These are phyloP conservation scores for Xylaria sp. DNA, from an alignment of 2,329 filamentous ascomycete genomes.

Conservation along the genomic window DNA sequence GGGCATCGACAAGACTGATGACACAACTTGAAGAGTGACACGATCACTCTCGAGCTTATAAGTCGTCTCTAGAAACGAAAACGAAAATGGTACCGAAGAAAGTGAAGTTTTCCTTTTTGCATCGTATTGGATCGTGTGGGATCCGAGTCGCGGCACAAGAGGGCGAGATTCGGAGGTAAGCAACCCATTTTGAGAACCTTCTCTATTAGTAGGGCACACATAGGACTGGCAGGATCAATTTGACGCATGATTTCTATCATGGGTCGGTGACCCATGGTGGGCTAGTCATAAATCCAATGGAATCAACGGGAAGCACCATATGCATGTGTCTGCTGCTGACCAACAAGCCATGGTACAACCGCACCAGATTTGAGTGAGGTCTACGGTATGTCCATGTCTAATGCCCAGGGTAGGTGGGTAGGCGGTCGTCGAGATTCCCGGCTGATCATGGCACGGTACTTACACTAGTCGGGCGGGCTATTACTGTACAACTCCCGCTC, in stretches of 20 bases:
- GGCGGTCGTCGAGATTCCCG: neutral
- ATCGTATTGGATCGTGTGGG: no score
- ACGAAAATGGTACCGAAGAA: neutral
- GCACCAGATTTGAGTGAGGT: neutral
- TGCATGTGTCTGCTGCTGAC: conserved; percentile 19
- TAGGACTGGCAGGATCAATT: conserved; percentile 8
- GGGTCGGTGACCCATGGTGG: conserved; percentile 19
- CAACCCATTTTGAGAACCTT: conserved; percentile 8
- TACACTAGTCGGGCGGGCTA: conserved; percentile 1
- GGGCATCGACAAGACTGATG: neutral
- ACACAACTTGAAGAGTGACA: neutral
- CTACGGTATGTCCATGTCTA: neutral
- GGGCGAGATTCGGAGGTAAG: neutral
- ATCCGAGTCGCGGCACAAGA: no score
- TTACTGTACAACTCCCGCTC: conserved; percentile 6
- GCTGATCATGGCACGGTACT: conserved; percentile 9
- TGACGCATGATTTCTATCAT: conserved; percentile 13
- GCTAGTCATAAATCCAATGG: conserved; percentile 25
- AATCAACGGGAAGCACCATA: neutral
- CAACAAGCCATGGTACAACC: neutral
- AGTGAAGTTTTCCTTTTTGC: conserved; percentile 2
- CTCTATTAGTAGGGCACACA: neutral
- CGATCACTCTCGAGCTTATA: neutral
- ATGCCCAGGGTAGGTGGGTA: neutral
- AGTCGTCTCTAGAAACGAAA: neutral